Evolutionary conservation across 192 early-diverging fungal species (phyloP), one percentile per base, ranked within the genome.

Genomic region (Haplosporangium gracile): DNA sequence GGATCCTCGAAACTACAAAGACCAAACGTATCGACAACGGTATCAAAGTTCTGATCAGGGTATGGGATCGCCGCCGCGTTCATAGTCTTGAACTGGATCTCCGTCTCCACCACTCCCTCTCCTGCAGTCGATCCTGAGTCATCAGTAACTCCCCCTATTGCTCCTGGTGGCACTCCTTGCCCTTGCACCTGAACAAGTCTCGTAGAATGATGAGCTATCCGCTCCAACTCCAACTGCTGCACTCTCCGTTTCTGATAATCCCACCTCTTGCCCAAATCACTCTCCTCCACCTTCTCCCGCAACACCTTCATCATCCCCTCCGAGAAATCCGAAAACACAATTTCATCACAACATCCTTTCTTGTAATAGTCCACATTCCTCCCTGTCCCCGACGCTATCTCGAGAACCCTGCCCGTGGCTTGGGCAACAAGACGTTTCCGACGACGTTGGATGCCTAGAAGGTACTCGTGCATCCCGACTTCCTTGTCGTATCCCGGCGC

Each of bases 1-100:
- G 84, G 84, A n/a, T 86, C 84, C 75, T 86, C 84, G 68, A 86
- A 86, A 60, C 78, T 80, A 45, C 84, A 86, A 39, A 86, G 68
- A 4, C 84, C 84, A 81, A 86, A 86, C 22, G 84, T 86, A 24
- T 86, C 84, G 6, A 86, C 72, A 2, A 86, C 79, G 1, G 84
- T 86, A n/a, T 86, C 84, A 38, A 86, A 86, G 32, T 76, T 86
- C 36, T 77, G 68, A 34, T 86, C 84, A 16, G 78, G 75, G 22
- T 86, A 81, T 16, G 84, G 84, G 42, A 86, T 86, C 36, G 78
- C 75, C 5, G 84, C 78, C n/a, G 84, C 84, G 22, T 86, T 86
- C 79, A 86, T 78, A 0, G 76, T 78, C 68, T 86, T 69, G 76
- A 86, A 86, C 39, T 65, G 68, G 18, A 86, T 72, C 55, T 75